Evolutionary conservation across 208 protist species (phyloP).

Genomic region (Trypanosoma mega): DNA sequence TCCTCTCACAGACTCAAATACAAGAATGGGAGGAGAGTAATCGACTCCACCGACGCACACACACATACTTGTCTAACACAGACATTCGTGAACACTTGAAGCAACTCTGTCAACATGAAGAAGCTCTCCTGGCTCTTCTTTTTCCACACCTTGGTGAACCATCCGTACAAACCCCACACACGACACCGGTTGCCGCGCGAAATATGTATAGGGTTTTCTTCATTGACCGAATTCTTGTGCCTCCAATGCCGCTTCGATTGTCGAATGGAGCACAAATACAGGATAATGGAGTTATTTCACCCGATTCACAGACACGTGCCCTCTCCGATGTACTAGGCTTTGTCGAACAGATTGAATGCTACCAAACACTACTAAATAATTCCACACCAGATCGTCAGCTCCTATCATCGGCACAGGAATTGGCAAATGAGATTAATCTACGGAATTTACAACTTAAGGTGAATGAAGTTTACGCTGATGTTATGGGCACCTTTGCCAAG

Average conservation of each 20-base stretch:
- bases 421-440: slow-evolving; percentile 83
- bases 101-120: slow-evolving; percentile 73
- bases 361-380: slow-evolving; percentile 68
- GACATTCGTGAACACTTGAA: slow-evolving; percentile 77
- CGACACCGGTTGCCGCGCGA: slow-evolving; percentile 43
- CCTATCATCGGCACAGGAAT: slow-evolving; percentile 43
- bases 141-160: slow-evolving; percentile 84
- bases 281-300: slow-evolving; percentile 57
- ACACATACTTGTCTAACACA: slow-evolving; percentile 67
- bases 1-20: slow-evolving; percentile 56
- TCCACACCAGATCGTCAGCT: slow-evolving; percentile 51
- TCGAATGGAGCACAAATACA: slow-evolving; percentile 74
- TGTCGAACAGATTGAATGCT: slow-evolving; percentile 82
- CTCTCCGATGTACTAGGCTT: slow-evolving; percentile 78
- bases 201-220: slow-evolving; percentile 86
- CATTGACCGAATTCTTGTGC: slow-evolving; percentile 83
- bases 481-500: slow-evolving; percentile 95
- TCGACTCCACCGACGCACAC: slow-evolving; percentile 52
- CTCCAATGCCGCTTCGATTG: slow-evolving; percentile 80
- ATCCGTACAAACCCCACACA: slow-evolving; percentile 50
- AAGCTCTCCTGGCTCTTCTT: slow-evolving; percentile 55
- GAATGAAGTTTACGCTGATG: slow-evolving; percentile 72
- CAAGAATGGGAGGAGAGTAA: slow-evolving; percentile 66
- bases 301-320: slow-evolving; percentile 61
- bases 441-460: slow-evolving; percentile 85